Base-by-base conservation (phyloP, 768 basidiomycete species). In the Leccinum variicolor region DNA sequence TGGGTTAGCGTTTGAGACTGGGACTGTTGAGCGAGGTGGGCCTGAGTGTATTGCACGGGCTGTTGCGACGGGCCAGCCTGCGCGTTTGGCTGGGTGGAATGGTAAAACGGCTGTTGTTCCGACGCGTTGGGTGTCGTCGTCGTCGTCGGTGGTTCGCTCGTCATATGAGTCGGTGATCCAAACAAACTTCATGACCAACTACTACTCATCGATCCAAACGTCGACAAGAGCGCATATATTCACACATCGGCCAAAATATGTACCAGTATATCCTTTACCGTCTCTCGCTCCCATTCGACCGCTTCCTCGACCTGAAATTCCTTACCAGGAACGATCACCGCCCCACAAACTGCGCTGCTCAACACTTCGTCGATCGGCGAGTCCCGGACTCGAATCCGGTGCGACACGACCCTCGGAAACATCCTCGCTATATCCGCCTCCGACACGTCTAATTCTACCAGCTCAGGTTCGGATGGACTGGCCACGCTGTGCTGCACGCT, bases 381-480 rank as follows among this genome's bases (percentile, higher is more conserved):
- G 66, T 84, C 80, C 36, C 89, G 78, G 55, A 90, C 80, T 51
- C 86, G 77, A 58, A 93, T 66, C 11, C 91, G 85, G 73, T 93
- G 91, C 7, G 87, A 85, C 29, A 92, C 79, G 0, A 86, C 83
- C 21, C 88, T 75, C 34, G 88, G 88, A 60, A 89, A 81, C 28
- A 90, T 84, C 57, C 87, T 79, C 55, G 87, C 87, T 60, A 90
- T 78, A 63, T 92, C 87, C 56, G 85, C 84, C 68, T 90, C 87
- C 6, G 86, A 86, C 4, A 89, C 84, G 56, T 88, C 87, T 60
- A 86, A 63, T 34, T 74, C 66, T 46, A 70, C 64, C 26, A 64
- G 63, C 51, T 67, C 64, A 19, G 41, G n/a, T 23, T 70, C 68
- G 2, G 50, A 39, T 29, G 54, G 53, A 55, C 59, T 56, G 14